Percentiles rank a stretch among this genome's conserved stretches.
Conservation (phyloP, 2,329 filamentous ascomycete genomes). For the Cercospora brassicicola region DNA sequence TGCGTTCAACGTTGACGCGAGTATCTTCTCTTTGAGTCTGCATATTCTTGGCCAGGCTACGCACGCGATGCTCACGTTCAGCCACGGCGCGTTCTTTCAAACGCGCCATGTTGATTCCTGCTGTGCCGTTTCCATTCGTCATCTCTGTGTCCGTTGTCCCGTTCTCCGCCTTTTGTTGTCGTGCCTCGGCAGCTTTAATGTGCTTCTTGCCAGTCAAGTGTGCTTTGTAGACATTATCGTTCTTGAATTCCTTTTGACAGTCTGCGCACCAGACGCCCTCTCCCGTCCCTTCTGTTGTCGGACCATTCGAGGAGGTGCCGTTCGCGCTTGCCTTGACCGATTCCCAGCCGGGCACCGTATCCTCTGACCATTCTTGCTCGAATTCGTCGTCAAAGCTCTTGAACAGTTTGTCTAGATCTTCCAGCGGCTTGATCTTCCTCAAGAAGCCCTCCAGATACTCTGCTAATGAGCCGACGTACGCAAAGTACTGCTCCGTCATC, state of each 20-base stretch:
- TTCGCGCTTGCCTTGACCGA: constrained; percentile 47
- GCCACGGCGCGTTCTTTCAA: constrained; percentile 89
- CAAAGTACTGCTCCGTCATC: constrained; percentile 87
- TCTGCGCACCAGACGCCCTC: constrained; percentile 85
- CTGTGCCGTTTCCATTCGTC: constrained; percentile 21
- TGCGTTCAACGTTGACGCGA: constrained; percentile 89
- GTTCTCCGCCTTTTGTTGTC: constrained; percentile 46
- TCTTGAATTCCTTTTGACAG: constrained; percentile 93
- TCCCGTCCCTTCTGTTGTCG: constrained; percentile 56
- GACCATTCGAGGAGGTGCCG: constrained; percentile 33
- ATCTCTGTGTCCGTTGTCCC: constrained; percentile 29
- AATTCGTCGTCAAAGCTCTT: constrained; percentile 79
- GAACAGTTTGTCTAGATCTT: constrained; percentile 80
- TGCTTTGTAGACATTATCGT: constrained; percentile 88
- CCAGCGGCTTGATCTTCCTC: constrained; percentile 77
- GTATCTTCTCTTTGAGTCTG: constrained; percentile 86
- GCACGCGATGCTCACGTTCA: constrained; percentile 80
- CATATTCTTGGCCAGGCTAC: constrained; percentile 77
- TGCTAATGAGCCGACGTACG: constrained; percentile 77
- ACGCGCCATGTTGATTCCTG: constrained; percentile 40
- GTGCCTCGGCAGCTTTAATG: constrained; percentile 73
- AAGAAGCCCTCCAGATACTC: constrained; percentile 87
- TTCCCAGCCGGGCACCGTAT: constrained; percentile 75
- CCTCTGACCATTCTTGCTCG: constrained; percentile 74
- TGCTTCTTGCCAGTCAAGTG: constrained; percentile 93